Conservation (phyloP, 2,329 filamentous ascomycete genomes). For the Fusarium sp. region DNA sequence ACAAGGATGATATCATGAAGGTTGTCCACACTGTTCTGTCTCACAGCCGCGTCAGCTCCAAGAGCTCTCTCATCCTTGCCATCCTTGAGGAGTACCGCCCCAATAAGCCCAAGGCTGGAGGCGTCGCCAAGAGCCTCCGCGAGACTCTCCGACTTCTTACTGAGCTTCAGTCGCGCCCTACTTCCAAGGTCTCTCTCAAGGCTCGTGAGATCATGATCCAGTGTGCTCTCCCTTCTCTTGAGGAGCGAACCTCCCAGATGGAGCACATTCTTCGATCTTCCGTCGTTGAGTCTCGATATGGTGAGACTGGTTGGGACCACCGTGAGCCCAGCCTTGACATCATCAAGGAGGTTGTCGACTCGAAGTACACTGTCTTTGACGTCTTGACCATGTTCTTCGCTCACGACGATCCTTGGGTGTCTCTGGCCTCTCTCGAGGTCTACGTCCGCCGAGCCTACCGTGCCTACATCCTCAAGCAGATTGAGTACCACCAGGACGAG, state of each 20-base stretch:
- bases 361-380: constrained; percentile 98
- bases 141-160: constrained; percentile 85
- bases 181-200: constrained; percentile 96
- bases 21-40: constrained; percentile 93
- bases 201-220: constrained; percentile 97
- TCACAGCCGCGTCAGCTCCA: constrained; percentile 90
- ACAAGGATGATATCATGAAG: constrained; percentile 89
- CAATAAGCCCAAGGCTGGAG: constrained; percentile 90
- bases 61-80: constrained; percentile 92
- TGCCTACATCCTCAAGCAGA: constrained; percentile 89
- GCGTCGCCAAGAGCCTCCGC: constrained; percentile 89
- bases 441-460: constrained; percentile 97
- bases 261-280: constrained; percentile 97
- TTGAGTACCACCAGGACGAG: constrained; percentile 90
- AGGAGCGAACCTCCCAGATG: constrained; percentile 96
- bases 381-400: constrained; percentile 95
- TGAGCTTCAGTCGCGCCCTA: constrained; percentile 80
- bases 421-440: constrained; percentile 91
- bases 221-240: constrained; percentile 93
- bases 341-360: constrained; percentile 98
- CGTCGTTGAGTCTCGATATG: constrained; percentile 96
- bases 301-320: constrained; percentile 97
- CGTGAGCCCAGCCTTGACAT: constrained; percentile 89
- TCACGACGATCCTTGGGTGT: constrained; percentile 94
- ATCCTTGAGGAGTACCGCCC: constrained; percentile 95